phyloP scores from a whole-genome alignment of 1,139 yeast species.

The Saccharomyces uvarum region DNA sequence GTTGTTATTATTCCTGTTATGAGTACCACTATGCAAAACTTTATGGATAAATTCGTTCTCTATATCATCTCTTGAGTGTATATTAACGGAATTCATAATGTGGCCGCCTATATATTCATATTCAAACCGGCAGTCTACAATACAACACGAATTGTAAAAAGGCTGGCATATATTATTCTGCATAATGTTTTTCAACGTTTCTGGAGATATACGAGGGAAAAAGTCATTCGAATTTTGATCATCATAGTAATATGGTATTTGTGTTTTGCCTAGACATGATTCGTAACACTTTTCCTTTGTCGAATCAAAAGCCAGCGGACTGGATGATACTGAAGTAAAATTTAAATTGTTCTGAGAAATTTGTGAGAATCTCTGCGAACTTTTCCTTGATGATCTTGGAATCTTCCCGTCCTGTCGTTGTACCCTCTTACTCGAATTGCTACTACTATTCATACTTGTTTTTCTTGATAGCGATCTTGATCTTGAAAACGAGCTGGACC shows the following conservation, averaged over 20 bases:
- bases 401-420: neutral
- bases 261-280: slow-evolving; percentile 13
- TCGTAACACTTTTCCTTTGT: slow-evolving; percentile 7
- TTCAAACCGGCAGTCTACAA: slow-evolving; percentile 85
- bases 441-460: neutral
- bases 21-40: neutral
- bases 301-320: slow-evolving; percentile 14
- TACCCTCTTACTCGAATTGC: neutral
- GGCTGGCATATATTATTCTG: slow-evolving; percentile 44
- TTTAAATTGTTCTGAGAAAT: neutral
- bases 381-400: neutral
- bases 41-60: slow-evolving; percentile 18
- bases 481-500: neutral
- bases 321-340: neutral
- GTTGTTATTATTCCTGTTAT: slow-evolving; percentile 4
- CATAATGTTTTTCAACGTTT: slow-evolving; percentile 56
- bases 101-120: slow-evolving; percentile 94
- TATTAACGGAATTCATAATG: slow-evolving; percentile 71
- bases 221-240: slow-evolving; percentile 42
- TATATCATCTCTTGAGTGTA: slow-evolving; percentile 61
- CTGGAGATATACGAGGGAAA: slow-evolving; percentile 65
- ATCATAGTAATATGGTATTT: slow-evolving; percentile 15
- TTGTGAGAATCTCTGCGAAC: neutral
- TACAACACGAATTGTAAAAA: slow-evolving; percentile 50
- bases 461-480: neutral